Percentiles rank a stretch among this genome's conserved stretches.
Evolutionary conservation across 768 basidiomycete genomes (phyloP).

Genomic region (Hebeloma cylindrosporum): DNA sequence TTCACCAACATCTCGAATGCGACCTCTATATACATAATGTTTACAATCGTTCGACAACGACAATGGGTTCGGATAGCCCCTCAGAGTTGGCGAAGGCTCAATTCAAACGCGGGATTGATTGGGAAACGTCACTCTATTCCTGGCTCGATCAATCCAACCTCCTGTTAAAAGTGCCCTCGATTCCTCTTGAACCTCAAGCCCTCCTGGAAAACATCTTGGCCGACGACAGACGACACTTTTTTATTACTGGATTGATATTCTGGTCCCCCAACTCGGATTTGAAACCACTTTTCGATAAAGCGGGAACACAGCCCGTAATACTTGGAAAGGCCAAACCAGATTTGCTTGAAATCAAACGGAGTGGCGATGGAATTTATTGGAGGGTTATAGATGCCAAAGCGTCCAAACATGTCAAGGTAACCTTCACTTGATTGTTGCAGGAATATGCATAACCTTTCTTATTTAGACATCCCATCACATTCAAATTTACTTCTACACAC

Average conservation of each 20-base stretch:
- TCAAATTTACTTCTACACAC: slow-evolving; percentile 52
- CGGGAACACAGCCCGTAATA: slow-evolving; percentile 32
- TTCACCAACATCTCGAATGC: slow-evolving; percentile 46
- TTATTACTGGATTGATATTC: slow-evolving; percentile 43
- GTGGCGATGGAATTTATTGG: slow-evolving; percentile 36
- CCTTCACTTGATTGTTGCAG: slow-evolving; percentile 1
- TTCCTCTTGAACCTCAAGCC: slow-evolving; percentile 31
- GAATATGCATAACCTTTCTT: background rate
- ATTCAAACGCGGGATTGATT: slow-evolving; percentile 43
- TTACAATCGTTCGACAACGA: slow-evolving; percentile 31
- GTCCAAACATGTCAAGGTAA: slow-evolving; percentile 46
- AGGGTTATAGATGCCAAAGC: slow-evolving; percentile 53
- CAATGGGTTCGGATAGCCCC: slow-evolving; percentile 16
- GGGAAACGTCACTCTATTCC: slow-evolving; percentile 42
- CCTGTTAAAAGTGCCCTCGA: slow-evolving; percentile 40
- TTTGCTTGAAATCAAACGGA: slow-evolving; percentile 43
- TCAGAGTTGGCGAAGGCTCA: slow-evolving; percentile 38
- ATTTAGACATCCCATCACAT: slow-evolving; percentile 48
- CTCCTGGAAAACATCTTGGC: slow-evolving; percentile 42
- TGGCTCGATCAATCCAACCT: slow-evolving; percentile 42
- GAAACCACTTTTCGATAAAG: slow-evolving; percentile 31
- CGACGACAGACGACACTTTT: slow-evolving; percentile 46
- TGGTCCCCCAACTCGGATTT: slow-evolving; percentile 40
- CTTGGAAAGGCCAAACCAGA: slow-evolving; percentile 53
- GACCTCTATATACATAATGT: slow-evolving; percentile 47